A percentile compares a stretch with the other conserved stretches of the same genome.
Conservation (phyloP, 2,329 filamentous ascomycete species). For the Ophiobolus disseminans region DNA sequence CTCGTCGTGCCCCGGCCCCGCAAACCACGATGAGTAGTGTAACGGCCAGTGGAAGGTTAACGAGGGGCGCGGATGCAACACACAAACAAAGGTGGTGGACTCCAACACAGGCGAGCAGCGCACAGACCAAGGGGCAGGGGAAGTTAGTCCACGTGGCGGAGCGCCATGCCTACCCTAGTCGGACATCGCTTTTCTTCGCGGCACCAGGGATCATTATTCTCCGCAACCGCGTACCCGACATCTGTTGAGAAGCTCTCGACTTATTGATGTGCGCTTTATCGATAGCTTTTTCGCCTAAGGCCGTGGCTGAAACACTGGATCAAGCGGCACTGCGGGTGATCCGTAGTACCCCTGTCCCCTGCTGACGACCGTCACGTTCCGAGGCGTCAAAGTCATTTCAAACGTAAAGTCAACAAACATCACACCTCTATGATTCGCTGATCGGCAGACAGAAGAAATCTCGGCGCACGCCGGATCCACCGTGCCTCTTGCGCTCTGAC, state of each 20-base stretch:
- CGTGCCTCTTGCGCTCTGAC: not conserved
- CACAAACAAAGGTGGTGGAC: no score
- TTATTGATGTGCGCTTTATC: slow-evolving; percentile 21
- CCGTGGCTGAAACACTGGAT: slow-evolving; percentile 26
- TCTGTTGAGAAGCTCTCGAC: slow-evolving; percentile 19
- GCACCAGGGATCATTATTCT: slow-evolving; percentile 5
- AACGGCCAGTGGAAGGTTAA: no score
- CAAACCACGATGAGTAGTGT: no score
- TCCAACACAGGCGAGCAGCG: no score
- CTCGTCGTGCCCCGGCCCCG: no score
- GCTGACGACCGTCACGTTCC: slow-evolving; percentile 17
- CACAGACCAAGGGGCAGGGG: not conserved
- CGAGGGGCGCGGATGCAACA: no score
- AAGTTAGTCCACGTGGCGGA: slow-evolving; percentile 2
- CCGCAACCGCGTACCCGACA: slow-evolving; percentile 5
- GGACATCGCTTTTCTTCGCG: not conserved
- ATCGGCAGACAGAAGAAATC: not conserved
- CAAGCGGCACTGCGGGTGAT: slow-evolving; percentile 16
- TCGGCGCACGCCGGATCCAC: slow-evolving; percentile 5
- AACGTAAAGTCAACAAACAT: slow-evolving; percentile 14
- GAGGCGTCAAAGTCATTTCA: slow-evolving; percentile 11
- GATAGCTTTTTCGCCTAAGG: slow-evolving; percentile 18
- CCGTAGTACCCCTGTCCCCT: slow-evolving; percentile 14
- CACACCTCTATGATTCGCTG: slow-evolving; percentile 17
- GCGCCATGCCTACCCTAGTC: not conserved